phyloP scores from a whole-genome alignment of 1,139 yeast species.

The Blastobotrys aristatus region DNA sequence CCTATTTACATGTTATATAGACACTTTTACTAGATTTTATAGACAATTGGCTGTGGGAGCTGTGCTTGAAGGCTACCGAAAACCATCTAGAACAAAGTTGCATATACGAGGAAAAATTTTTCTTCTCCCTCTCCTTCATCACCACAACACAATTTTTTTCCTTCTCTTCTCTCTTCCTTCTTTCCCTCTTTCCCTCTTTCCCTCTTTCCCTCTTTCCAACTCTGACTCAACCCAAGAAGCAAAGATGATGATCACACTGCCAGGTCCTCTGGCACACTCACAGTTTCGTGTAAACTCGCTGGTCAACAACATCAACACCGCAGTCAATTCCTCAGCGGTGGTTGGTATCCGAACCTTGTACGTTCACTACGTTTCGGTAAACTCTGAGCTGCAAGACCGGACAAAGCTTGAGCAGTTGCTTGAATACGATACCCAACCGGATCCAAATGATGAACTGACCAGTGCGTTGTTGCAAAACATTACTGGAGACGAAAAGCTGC shows the following conservation, averaged over 20 bases:
- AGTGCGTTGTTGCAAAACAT: constrained; percentile 39
- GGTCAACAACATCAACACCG: constrained; percentile 65
- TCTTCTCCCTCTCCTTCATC: not conserved
- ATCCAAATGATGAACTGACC: constrained; percentile 46
- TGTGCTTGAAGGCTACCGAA: too few relatives aligned
- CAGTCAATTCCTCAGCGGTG: constrained; percentile 61
- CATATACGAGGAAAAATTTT: not conserved
- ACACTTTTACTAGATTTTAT: too few relatives aligned
- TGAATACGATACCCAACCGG: constrained; percentile 69
- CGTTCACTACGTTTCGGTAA: constrained; percentile 74
- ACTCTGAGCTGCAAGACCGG: constrained; percentile 33
- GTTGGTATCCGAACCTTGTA: constrained; percentile 67
- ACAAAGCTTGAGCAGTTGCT: constrained; percentile 52
- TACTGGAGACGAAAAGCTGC: constrained; percentile 32
- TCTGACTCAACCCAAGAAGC: not conserved
- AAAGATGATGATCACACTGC: constrained; percentile 55
- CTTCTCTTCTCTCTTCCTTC: constrained; percentile 2
- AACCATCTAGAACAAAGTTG: too few relatives aligned
- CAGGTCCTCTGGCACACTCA: constrained; percentile 91
- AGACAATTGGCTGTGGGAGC: too few relatives aligned
- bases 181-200: not conserved
- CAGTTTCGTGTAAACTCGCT: constrained; percentile 74
- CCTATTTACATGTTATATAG: too few relatives aligned
- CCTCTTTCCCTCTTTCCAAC: constrained; percentile 1
- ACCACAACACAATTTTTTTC: not conserved